Conservation (phyloP, 2,329 filamentous ascomycete species). For the Leptographium radiaticola region DNA sequence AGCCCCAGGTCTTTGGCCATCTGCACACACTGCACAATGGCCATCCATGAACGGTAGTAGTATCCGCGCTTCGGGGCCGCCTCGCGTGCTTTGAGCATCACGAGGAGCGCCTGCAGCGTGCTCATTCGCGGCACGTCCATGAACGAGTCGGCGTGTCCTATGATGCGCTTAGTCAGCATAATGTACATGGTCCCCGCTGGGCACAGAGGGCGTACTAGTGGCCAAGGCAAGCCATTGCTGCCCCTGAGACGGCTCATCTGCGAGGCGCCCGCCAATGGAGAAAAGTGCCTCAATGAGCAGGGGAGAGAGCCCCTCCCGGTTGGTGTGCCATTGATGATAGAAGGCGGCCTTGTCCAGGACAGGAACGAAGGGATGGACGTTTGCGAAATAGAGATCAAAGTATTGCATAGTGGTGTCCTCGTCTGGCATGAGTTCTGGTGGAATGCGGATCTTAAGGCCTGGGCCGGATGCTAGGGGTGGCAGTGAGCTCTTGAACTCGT, state of each 20-base stretch:
- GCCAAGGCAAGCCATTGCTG: constrained; percentile 89
- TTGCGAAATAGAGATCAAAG: constrained; percentile 79
- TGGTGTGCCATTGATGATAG: constrained; percentile 80
- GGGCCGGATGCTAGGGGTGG: constrained; percentile 56
- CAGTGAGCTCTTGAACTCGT: constrained; percentile 59
- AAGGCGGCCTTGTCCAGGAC: constrained; percentile 73
- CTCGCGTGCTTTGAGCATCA: constrained; percentile 83
- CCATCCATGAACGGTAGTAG: constrained; percentile 96
- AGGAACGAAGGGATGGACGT: constrained; percentile 87
- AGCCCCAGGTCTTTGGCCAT: constrained; percentile 89
- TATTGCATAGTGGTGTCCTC: constrained; percentile 72
- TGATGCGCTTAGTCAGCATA: not conserved
- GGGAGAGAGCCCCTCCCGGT: constrained; percentile 75
- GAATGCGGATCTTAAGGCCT: constrained; percentile 73
- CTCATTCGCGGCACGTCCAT: constrained; percentile 84
- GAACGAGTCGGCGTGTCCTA: constrained; percentile 83
- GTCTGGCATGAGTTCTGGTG: constrained; percentile 82
- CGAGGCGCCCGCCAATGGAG: constrained; percentile 71
- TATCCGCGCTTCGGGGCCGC: constrained; percentile 88
- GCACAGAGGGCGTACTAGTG: constrained; percentile 44
- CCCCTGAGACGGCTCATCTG: constrained; percentile 71
- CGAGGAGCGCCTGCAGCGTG: constrained; percentile 78
- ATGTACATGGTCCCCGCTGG: constrained; percentile 14
- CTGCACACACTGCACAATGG: constrained; percentile 76
- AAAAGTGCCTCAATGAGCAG: constrained; percentile 83